phyloP scores from a whole-genome alignment of 192 early-diverging fungal genomes.

The Diversispora eburnea region DNA sequence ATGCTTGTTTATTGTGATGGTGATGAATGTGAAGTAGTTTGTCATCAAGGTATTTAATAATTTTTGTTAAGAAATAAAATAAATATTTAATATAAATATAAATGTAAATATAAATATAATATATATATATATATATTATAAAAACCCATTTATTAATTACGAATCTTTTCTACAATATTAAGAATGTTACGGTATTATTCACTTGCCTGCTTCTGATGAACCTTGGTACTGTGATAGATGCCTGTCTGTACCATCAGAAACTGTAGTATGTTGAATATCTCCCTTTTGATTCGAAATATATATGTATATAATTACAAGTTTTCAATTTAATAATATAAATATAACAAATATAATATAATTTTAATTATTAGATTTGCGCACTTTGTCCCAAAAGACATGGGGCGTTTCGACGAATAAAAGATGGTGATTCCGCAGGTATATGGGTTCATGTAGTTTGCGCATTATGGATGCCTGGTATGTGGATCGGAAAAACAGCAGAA shows the following conservation, averaged over 20 bases:
- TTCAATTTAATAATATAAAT: not conserved
- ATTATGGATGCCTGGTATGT: conserved; percentile 49
- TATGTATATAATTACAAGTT: not conserved
- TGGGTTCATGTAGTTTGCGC: conserved; percentile 52
- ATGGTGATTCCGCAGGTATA: conserved; percentile 29
- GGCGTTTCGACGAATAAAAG: conserved; percentile 40
- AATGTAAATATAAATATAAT: too few relatives aligned
- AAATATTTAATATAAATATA: too few relatives aligned
- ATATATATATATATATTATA: too few relatives aligned
- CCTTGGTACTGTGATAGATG: conserved; percentile 47
- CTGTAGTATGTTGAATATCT: conserved; percentile 34
- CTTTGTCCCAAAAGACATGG: conserved; percentile 45
- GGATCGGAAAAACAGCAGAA: conserved; percentile 35
- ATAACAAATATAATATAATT: not conserved
- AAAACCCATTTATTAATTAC: too few relatives aligned
- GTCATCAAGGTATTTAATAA: conserved; percentile 27
- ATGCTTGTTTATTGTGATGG: conserved; percentile 53
- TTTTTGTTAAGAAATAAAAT: not conserved
- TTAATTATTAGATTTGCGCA: conserved; percentile 38
- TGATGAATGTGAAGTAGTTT: conserved; percentile 29
- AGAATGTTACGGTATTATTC: conserved; percentile 43
- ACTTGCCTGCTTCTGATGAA: conserved; percentile 36
- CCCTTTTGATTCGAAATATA: not conserved
- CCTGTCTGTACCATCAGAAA: conserved; percentile 38
- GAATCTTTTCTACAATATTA: conserved; percentile 30